Percentiles rank a stretch among this genome's conserved stretches.
phyloP scores from a whole-genome alignment of 257 asterid genomes.

The Echites panduratus region DNA sequence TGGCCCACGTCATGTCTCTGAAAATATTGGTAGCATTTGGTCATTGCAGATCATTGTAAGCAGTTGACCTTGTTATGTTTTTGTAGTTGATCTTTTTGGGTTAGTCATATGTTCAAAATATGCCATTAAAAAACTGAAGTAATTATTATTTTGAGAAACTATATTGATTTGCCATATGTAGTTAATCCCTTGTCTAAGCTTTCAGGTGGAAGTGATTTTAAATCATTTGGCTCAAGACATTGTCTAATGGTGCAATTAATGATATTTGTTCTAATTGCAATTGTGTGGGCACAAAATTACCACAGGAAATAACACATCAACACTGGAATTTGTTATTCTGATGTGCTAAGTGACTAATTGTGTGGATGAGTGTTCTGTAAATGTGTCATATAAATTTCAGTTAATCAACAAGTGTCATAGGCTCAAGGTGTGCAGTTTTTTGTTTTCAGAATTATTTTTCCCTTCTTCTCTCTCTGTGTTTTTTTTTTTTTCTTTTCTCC shows the following conservation, averaged over 20 bases:
- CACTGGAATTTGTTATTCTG: not conserved
- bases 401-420: not conserved
- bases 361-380: not conserved
- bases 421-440: not conserved
- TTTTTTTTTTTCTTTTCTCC: too few species aligned
- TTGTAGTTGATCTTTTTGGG: not conserved
- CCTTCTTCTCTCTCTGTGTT: too few species aligned
- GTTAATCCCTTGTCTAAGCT: not conserved
- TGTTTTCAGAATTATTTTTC: too few species aligned
- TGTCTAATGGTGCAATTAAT: not conserved
- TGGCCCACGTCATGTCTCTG: not conserved
- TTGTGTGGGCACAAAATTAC: not conserved
- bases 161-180: not conserved
- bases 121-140: not conserved
- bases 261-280: not conserved
- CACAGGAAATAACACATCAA: not conserved
- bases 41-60: not conserved
- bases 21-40: not conserved
- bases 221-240: not conserved
- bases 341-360: not conserved
- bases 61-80: not conserved
- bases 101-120: not conserved
- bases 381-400: not conserved
- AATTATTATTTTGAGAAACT: not conserved
- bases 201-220: not conserved